phyloP scores from a whole-genome alignment of 805 yeast genomes.

The Suhomyces xylopsoci region DNA sequence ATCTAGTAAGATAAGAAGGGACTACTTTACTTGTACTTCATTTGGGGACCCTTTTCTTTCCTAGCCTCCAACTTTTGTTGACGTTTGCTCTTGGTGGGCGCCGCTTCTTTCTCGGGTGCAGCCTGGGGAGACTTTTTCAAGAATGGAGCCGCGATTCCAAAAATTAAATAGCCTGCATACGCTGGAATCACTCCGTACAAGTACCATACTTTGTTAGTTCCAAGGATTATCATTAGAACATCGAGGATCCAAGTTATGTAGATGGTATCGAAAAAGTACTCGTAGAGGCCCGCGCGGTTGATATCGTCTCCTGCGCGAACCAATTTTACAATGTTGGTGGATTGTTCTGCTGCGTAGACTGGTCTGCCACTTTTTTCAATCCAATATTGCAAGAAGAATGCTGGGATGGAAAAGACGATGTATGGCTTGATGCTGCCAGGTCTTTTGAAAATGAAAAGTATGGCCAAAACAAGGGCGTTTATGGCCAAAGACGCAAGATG shows the following conservation, averaged over 20 bases:
- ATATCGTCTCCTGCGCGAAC: slow-evolving; percentile 59
- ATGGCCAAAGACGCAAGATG: slow-evolving; percentile 33
- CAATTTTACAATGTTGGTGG: slow-evolving; percentile 30
- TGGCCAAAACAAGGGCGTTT: slow-evolving; percentile 38
- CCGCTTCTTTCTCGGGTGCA: background rate
- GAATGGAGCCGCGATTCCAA: slow-evolving; percentile 29
- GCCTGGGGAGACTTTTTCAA: slow-evolving; percentile 8
- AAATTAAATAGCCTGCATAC: slow-evolving; percentile 48
- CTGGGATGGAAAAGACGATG: slow-evolving; percentile 33
- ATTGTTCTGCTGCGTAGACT: slow-evolving; percentile 34
- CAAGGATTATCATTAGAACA: slow-evolving; percentile 50
- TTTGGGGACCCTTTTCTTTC: slow-evolving; percentile 23
- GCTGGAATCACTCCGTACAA: slow-evolving; percentile 50
- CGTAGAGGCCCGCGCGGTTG: slow-evolving; percentile 60
- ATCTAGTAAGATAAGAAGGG: too few relatives aligned
- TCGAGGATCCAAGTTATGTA: slow-evolving; percentile 63
- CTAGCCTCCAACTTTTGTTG: slow-evolving; percentile 26
- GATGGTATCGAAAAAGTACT: slow-evolving; percentile 67
- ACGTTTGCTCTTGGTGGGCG: slow-evolving; percentile 22
- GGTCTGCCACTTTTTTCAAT: slow-evolving; percentile 66
- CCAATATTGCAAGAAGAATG: slow-evolving; percentile 45
- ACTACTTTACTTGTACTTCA: slow-evolving; percentile 15
- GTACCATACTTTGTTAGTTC: slow-evolving; percentile 61
- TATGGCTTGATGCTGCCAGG: slow-evolving; percentile 44
- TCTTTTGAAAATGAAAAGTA: slow-evolving; percentile 31